Base-by-base conservation (phyloP, 1,284 basidiomycete genomes). In the Austroboletus niveus region DNA sequence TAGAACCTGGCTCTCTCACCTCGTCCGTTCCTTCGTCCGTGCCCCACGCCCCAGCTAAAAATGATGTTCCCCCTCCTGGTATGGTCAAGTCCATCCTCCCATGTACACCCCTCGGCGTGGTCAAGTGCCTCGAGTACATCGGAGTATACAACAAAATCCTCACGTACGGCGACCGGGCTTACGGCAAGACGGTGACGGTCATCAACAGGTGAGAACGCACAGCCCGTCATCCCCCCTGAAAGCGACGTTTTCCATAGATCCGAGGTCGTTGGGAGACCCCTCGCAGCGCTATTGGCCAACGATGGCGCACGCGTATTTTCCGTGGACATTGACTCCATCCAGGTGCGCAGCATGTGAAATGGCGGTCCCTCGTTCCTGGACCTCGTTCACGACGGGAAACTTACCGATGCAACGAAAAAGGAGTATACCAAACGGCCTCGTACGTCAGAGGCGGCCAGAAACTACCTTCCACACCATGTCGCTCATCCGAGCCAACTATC, bases 251-350 rank as follows among this genome's bases (percentile, higher is more conserved):
- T 34, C 38, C 35, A 14, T 60, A 94, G 94, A 56, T 97, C 93
- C 39, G 96, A 98, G 70, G 96, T 98, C 20, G 96, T 98, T 20
- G 96, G 96, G 24, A 81, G 96, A 49, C 96, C 96, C 3, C 79
- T 98, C 9, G 96, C 94, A 0, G 96, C 95, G 5, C 76, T 98
- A 46, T 80, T 98, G 41, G 85, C 94, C 12, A 98, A 98, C 68
- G 96, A 98, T 65, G 96, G 96, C 36, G 95, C 95, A 4, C 82
- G 93, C 10, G 96, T 98, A 2, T 89, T 96, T 66, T 94, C 92
- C 9, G 92, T 92, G 22, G 96, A 99, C 70, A 90, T 98, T 53
- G 93, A 95, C 69, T 92, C 89, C 24, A 88, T 92, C 48, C 92
- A 94, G 72, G 91, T 86, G 53, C 34, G 46, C 39, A n/a, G 20